phyloP scores from a whole-genome alignment of 306 rosid species.

The Acacia melanoxylon region DNA sequence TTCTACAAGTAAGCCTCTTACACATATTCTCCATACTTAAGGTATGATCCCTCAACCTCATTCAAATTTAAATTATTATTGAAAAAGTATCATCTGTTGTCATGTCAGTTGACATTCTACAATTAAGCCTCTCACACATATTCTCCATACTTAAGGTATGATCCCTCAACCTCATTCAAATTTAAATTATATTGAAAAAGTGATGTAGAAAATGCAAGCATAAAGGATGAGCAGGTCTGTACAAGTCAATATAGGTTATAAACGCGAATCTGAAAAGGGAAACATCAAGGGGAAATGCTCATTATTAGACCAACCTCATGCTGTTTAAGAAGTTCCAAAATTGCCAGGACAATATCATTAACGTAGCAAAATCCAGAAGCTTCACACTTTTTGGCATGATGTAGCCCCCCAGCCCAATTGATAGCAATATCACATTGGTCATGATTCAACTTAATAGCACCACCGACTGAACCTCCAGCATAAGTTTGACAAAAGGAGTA shows the following conservation, averaged over 20 bases:
- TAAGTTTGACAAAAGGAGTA: constrained; percentile 84
- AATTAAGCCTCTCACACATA: background rate
- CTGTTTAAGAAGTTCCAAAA: constrained; percentile 83
- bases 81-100: background rate
- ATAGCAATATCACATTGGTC: constrained; percentile 81
- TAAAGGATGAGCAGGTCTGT: background rate
- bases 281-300: background rate
- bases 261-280: background rate
- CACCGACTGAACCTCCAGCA: constrained; percentile 96
- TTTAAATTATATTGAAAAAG: background rate
- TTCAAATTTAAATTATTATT: background rate
- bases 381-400: constrained; percentile 91
- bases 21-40: background rate
- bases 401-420: constrained; percentile 90
- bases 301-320: constrained; percentile 59
- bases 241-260: background rate
- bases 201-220: background rate
- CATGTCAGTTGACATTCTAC: background rate
- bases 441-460: constrained; percentile 80
- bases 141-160: background rate
- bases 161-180: background rate
- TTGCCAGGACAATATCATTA: constrained; percentile 80
- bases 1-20: background rate
- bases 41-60: background rate
- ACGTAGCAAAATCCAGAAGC: constrained; percentile 93